Evolutionary conservation across 2,329 filamentous ascomycete species (phyloP), one percentile per base, ranked within the genome.

Genomic region (Nigrospora sphaerica): DNA sequence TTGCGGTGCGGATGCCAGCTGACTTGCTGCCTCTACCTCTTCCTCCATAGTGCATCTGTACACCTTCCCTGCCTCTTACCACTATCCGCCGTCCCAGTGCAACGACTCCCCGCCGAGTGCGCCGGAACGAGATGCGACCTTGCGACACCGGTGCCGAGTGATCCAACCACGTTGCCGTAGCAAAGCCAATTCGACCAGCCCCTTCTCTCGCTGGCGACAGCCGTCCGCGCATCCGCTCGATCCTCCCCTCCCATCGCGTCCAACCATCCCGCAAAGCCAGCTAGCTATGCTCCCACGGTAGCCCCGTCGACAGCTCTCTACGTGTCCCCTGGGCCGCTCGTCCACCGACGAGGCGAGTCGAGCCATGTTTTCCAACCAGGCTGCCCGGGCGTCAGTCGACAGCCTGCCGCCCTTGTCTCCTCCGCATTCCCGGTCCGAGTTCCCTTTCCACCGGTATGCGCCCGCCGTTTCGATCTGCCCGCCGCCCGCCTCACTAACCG

Each of bases 341-440:
- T 42, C 23, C 32, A 34, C 14, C 23, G 23, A 28, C 23, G 23
- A 28, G 23, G 23, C 23, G 23, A 28, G 23, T 56, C 56, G 57
- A 56, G 57, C 63, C 66, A 86, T 85, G 82, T 80, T 75, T 61
- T 73, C 78, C 54, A 76, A 75, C 52, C 62, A 70, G 45, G 75
- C 68, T 54, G 77, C 78, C 54, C 77, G 80, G 58, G 83, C 81
- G 68, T 85, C 82, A 53, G 73, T 81, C 58, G 82, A 86, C 65
- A 84, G 79, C 59, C 65, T 85, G 55, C 72, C 78, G 13, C 73
- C 79, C 28, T 66, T 74, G 13, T 34, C 33, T 32, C 35, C 42
- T 37, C 73, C 77, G 14, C 72, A 71, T 12, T 67, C 72, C 28
- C 69, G 76, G 36, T 66, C 70, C 49, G 80, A 84, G 52, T 76